Percentiles rank a stretch among this genome's conserved stretches.
phyloP scores from a whole-genome alignment of 371 early-diverging fungal genomes.

The Mucor lusitanicus region DNA sequence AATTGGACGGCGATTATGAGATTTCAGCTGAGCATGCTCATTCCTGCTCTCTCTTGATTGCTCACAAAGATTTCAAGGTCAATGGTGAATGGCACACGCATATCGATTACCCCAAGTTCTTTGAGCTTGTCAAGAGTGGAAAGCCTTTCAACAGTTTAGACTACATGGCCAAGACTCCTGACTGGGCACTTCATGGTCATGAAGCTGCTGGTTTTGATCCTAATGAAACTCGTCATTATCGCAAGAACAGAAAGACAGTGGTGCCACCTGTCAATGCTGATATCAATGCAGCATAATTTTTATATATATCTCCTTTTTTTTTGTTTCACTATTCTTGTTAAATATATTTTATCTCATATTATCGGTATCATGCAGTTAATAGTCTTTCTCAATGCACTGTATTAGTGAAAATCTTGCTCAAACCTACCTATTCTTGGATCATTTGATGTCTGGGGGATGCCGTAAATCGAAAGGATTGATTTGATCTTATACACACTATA shows the following conservation, averaged over 20 bases:
- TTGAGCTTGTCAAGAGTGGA: slow-evolving; percentile 65
- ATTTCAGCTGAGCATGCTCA: slow-evolving; percentile 80
- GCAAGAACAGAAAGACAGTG: slow-evolving; percentile 54
- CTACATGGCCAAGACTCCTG: slow-evolving; percentile 75
- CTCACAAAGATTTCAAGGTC: slow-evolving; percentile 68
- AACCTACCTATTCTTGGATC: no score
- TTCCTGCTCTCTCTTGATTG: slow-evolving; percentile 75
- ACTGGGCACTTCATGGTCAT: slow-evolving; percentile 79
- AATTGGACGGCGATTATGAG: slow-evolving; percentile 68
- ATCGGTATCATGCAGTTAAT: not conserved
- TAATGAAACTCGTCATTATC: slow-evolving; percentile 67
- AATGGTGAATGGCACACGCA: slow-evolving; percentile 79
- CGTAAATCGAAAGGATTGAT: no score
- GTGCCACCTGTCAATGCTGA: slow-evolving; percentile 20
- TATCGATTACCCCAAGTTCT: slow-evolving; percentile 80
- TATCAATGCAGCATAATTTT: not conserved
- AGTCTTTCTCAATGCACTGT: no score
- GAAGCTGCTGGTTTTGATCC: slow-evolving; percentile 80
- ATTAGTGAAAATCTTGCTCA: no score
- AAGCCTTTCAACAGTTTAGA: slow-evolving; percentile 69
- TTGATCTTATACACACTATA: no score
- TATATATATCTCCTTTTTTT: slow-evolving; percentile 2
- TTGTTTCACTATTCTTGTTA: not conserved
- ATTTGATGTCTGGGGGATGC: no score
- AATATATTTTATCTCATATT: not conserved